phyloP scores from a whole-genome alignment of 176 grass and related monocot genomes.

The Saccharum spontaneum region DNA sequence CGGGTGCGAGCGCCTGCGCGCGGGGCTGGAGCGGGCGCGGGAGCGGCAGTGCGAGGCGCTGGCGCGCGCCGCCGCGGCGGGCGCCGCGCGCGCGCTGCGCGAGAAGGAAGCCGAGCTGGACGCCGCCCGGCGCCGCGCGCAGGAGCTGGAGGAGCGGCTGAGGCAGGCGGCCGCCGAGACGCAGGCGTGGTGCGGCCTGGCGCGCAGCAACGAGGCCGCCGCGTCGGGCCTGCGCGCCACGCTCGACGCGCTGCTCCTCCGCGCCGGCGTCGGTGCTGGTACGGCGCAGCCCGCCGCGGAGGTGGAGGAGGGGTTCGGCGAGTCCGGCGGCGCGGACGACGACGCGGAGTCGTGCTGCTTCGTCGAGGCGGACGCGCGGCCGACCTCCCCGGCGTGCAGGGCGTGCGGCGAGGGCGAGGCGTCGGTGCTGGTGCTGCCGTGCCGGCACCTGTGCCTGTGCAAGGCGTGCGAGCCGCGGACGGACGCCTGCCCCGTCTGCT shows the following conservation, averaged over 20 bases:
- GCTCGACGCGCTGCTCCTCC: constrained; percentile 49
- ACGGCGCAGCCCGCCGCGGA: neutral
- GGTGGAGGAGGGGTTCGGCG: constrained; percentile 51
- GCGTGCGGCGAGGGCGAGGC: constrained; percentile 38
- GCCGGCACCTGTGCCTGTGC: constrained; percentile 72
- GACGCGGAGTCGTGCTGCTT: constrained; percentile 44
- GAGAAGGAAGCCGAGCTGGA: constrained; percentile 46
- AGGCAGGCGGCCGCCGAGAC: constrained; percentile 45
- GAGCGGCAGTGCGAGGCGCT: constrained; percentile 52
- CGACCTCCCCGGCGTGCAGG: constrained; percentile 13
- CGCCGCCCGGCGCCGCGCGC: neutral
- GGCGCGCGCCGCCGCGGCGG: constrained; percentile 27
- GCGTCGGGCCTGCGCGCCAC: constrained; percentile 38
- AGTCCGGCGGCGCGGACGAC: constrained; percentile 34
- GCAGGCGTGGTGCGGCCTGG: constrained; percentile 53
- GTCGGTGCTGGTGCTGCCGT: constrained; percentile 60
- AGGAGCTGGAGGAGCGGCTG: constrained; percentile 47
- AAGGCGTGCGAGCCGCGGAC: constrained; percentile 44
- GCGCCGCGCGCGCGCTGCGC: constrained; percentile 4
- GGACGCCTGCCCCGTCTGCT: constrained; percentile 53
- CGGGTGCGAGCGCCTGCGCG: constrained; percentile 47
- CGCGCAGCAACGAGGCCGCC: constrained; percentile 52
- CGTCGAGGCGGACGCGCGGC: neutral
- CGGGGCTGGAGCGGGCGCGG: constrained; percentile 39
- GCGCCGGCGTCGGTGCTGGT: neutral